Evolutionary conservation across 2,329 filamentous ascomycete species (phyloP).

Genomic region (Paraconiothyrium sp.): DNA sequence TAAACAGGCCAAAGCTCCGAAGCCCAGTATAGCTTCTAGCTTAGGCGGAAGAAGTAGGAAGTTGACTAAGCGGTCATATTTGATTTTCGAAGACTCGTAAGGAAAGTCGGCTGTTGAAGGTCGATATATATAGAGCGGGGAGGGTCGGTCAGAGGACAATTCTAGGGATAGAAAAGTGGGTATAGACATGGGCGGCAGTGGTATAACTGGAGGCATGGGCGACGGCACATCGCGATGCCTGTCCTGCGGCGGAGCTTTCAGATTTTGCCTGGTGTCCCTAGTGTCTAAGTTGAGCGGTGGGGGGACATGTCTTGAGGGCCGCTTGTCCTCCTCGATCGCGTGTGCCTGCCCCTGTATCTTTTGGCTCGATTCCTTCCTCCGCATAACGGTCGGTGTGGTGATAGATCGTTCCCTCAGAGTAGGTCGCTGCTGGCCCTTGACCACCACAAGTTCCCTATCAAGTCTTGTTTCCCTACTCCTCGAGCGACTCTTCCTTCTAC

Average conservation of each 20-base stretch:
- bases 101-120: slow-evolving; percentile 69
- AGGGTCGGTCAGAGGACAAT: slow-evolving; percentile 68
- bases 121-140: slow-evolving; percentile 70
- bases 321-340: slow-evolving; percentile 32
- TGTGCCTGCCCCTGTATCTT: slow-evolving; percentile 28
- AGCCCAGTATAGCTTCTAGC: slow-evolving; percentile 84
- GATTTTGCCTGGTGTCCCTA: slow-evolving; percentile 32
- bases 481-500: slow-evolving; percentile 22
- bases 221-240: slow-evolving; percentile 48
- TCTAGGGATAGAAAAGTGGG: slow-evolving; percentile 73
- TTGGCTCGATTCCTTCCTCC: slow-evolving; percentile 48
- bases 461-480: slow-evolving; percentile 22
- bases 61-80: slow-evolving; percentile 90
- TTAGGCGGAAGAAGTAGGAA: slow-evolving; percentile 83
- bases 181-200: slow-evolving; percentile 69
- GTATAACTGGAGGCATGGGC: slow-evolving; percentile 63
- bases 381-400: slow-evolving; percentile 50
- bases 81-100: slow-evolving; percentile 91
- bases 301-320: slow-evolving; percentile 32
- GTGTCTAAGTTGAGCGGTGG: slow-evolving; percentile 48
- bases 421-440: slow-evolving; percentile 45
- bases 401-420: slow-evolving; percentile 44
- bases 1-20: slow-evolving; percentile 89
- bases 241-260: slow-evolving; percentile 44
- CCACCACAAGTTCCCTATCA: slow-evolving; percentile 42